Evolutionary conservation across 495 filamentous ascomycete species (phyloP).

Genomic region (Jackrogersella multiformis): DNA sequence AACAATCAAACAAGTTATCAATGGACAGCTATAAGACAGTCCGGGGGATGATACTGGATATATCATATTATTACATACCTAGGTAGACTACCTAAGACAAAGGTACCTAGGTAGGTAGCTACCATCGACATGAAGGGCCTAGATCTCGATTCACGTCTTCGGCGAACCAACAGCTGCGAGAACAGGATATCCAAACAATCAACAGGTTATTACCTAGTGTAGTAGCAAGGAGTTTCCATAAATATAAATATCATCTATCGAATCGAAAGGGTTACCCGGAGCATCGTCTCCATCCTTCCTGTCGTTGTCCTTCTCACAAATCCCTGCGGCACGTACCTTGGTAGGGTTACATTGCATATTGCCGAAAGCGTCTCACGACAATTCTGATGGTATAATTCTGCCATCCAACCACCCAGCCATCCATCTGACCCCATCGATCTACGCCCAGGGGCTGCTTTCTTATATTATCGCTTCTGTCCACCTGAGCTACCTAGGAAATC

Average conservation of each 20-base stretch:
- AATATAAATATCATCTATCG: neutral
- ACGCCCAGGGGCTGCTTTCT: conserved; percentile 6
- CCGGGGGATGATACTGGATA: conserved; percentile 15
- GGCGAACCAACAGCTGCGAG: neutral
- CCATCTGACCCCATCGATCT: conserved; percentile 27
- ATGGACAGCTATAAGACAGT: conserved; percentile 14
- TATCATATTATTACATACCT: too few species aligned
- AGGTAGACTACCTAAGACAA: too few species aligned
- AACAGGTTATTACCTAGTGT: too few species aligned
- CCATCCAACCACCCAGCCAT: too few species aligned
- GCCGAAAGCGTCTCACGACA: conserved; percentile 31
- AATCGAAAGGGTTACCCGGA: conserved; percentile 14
- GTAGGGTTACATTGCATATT: conserved; percentile 40
- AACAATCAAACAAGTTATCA: conserved; percentile 35
- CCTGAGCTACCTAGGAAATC: neutral
- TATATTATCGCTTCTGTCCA: neutral
- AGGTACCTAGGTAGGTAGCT: neutral
- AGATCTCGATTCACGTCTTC: conserved; percentile 29
- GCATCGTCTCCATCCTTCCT: conserved; percentile 21
- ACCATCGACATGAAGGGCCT: neutral
- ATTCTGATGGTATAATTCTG: conserved; percentile 27
- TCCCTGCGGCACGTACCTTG: neutral
- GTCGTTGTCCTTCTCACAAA: conserved; percentile 19
- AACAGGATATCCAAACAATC: conserved; percentile 1
- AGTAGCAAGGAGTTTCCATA: conserved; percentile 9